A percentile compares a stretch with the other conserved stretches of the same genome.
phyloP scores from a whole-genome alignment of 179 eudicot genomes.

The Spinacia oleracea region DNA sequence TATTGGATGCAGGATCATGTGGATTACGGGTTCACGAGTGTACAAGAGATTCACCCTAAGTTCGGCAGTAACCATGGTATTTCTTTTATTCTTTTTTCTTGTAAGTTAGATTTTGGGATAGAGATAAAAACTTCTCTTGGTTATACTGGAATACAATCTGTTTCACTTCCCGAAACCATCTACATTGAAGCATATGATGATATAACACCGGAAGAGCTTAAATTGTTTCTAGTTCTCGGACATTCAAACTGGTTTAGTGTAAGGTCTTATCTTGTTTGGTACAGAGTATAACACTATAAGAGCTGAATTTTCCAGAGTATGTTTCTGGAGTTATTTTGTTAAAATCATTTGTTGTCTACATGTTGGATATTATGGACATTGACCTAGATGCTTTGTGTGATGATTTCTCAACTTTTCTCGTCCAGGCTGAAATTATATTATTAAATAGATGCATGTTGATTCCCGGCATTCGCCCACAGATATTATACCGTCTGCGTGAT shows the following conservation, averaged over 20 bases:
- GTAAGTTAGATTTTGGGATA: neutral
- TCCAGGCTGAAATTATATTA: neutral
- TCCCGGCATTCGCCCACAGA: neutral
- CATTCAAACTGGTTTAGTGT: neutral
- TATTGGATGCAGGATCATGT: slow-evolving; percentile 65
- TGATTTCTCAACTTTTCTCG: neutral
- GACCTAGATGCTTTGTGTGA: neutral
- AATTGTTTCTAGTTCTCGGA: neutral
- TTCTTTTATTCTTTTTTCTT: neutral
- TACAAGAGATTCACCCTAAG: slow-evolving; percentile 81
- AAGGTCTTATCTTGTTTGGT: neutral
- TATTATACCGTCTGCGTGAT: neutral
- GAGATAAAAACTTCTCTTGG: neutral
- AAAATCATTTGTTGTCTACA: neutral
- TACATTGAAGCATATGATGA: neutral
- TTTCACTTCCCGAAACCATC: neutral
- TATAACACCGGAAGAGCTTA: neutral
- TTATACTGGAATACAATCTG: neutral
- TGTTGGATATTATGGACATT: neutral
- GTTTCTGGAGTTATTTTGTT: neutral
- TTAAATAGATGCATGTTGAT: neutral
- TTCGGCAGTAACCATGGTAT: slow-evolving; percentile 74
- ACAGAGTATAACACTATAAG: too few species aligned
- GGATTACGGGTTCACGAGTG: slow-evolving; percentile 83
- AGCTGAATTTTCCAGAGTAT: neutral